phyloP scores from a whole-genome alignment of 2,329 filamentous ascomycete species.

The Periconia sp. region DNA sequence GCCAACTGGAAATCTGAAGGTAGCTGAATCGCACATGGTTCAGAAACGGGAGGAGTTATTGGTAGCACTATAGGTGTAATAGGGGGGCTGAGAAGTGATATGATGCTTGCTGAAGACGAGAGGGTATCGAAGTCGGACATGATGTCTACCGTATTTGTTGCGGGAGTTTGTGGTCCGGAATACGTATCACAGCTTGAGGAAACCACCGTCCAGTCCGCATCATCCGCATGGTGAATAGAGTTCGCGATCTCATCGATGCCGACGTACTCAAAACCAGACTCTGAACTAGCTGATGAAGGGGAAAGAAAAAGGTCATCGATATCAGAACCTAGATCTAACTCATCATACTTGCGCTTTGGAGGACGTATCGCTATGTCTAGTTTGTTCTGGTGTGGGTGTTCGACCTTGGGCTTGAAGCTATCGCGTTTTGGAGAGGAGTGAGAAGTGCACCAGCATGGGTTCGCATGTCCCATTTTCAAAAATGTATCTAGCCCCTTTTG shows the following conservation, averaged over 20 bases:
- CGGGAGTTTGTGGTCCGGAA: not conserved
- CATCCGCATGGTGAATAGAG: not conserved
- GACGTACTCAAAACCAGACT: not conserved
- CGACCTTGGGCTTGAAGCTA: not conserved
- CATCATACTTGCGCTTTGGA: not conserved
- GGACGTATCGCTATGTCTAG: too few species aligned
- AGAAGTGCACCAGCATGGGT: slow-evolving; percentile 32
- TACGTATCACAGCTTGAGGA: not conserved
- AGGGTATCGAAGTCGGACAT: not conserved
- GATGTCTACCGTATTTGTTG: not conserved
- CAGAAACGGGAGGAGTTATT: too few species aligned
- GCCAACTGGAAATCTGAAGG: too few species aligned
- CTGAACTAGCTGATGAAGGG: not conserved
- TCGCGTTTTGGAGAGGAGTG: not conserved
- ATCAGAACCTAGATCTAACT: not conserved
- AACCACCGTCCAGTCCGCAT: slow-evolving; percentile 12
- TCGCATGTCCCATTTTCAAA: slow-evolving; percentile 27
- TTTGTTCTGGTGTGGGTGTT: not conserved
- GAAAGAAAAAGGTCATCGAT: not conserved
- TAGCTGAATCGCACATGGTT: too few species aligned
- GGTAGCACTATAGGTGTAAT: not conserved
- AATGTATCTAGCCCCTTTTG: slow-evolving; percentile 18
- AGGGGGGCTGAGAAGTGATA: not conserved
- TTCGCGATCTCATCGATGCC: not conserved
- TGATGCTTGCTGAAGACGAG: not conserved